phyloP scores from a whole-genome alignment of 495 filamentous ascomycete species.

The Evernia prunastri region DNA sequence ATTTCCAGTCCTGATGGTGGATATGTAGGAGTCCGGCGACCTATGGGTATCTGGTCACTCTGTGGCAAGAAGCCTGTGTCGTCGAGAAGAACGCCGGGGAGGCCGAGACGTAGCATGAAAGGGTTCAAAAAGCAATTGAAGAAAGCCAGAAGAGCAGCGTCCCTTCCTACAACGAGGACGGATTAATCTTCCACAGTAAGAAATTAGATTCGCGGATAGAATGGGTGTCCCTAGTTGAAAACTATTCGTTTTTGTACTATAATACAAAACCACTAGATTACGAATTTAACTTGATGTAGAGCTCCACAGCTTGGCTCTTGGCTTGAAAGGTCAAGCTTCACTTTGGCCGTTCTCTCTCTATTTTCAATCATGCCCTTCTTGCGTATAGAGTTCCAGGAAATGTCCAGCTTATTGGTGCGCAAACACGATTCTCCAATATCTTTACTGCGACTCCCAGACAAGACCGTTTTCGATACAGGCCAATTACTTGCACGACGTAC shows the following conservation, averaged over 20 bases:
- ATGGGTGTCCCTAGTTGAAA: too few relatives aligned
- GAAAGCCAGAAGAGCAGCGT: not conserved
- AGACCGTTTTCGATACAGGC: slow-evolving; percentile 4
- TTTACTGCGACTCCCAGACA: not conserved
- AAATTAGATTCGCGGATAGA: not conserved
- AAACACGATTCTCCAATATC: not conserved
- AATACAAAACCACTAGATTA: too few relatives aligned
- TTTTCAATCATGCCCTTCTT: not conserved
- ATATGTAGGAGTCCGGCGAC: slow-evolving; percentile 59
- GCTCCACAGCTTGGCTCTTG: not conserved
- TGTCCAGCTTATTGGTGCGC: not conserved
- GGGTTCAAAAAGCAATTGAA: slow-evolving; percentile 24
- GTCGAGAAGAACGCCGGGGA: slow-evolving; percentile 3
- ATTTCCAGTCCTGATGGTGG: slow-evolving; percentile 78
- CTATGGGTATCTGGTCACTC: slow-evolving; percentile 64
- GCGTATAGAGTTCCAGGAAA: not conserved
- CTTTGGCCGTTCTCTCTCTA: not conserved
- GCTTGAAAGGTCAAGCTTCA: not conserved
- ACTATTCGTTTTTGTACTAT: too few relatives aligned
- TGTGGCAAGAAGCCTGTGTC: slow-evolving; percentile 12
- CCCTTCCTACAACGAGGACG: not conserved
- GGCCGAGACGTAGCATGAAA: slow-evolving; percentile 30
- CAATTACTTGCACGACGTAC: not conserved
- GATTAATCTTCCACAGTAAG: not conserved
- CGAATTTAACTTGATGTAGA: too few relatives aligned